Base-by-base conservation (phyloP, 1,139 yeast species). In the Diutina mesorugosa region DNA sequence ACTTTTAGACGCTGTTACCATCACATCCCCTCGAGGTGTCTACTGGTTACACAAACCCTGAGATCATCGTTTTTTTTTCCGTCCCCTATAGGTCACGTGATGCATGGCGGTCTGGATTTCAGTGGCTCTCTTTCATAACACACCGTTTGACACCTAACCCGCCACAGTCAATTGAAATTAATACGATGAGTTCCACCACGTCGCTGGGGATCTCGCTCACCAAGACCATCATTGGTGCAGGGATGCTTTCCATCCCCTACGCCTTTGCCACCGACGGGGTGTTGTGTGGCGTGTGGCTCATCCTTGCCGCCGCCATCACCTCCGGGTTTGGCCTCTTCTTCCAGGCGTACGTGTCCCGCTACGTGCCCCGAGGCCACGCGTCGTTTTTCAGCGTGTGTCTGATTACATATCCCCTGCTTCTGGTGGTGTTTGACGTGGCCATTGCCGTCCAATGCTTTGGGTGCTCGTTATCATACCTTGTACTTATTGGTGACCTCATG, bases 191-290 rank as follows among this genome's bases (percentile, higher is more conserved):
- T 30, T 50, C 53, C n/a, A 50, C 53, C n/a, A 30, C 53, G 45
- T 83, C 87, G 2, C 82, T 87, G 0, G 68, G 78, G 32, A 69
- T 85, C 51, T 84, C 84, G 63, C 72, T 87, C 57, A 74, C 83
- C 58, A 87, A 87, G 67, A 87, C 93, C 7, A 85, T 87, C 58
- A 77, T 85, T 18, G 96, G 98, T 3, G 97, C 99, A 0, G 99
- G 99, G 0, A 79, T 93, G 62, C 79, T 93, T 58, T 96, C 97
- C 16, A 85, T 95, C 75, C 98, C 99, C 1, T 85, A 80, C 64
- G 96, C 97, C 0, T 86, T 88, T 68, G 77, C 83, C 57, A 83
- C 91, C n/a, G 95, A 91, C 66, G 97, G 97, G 2, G 68, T 90
- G 2, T 62, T 85, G 1, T 71, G 85, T 45, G 99, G 98, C 0